Conservation (phyloP, 1,139 yeast species). For the Zygoascus sp. region DNA sequence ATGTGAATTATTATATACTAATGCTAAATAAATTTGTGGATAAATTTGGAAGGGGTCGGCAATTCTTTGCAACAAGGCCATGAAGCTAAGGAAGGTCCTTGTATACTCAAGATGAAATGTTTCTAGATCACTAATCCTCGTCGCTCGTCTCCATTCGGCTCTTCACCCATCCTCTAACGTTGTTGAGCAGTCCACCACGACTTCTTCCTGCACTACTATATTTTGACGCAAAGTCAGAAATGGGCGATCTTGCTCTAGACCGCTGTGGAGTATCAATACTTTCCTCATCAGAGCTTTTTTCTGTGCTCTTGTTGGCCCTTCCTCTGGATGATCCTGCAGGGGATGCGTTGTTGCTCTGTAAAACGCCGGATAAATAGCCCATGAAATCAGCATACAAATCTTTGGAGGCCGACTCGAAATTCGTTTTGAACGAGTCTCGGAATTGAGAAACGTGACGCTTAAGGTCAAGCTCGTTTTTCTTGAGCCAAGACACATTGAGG, state of each 20-base stretch:
- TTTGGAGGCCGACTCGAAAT: slow-evolving; percentile 61
- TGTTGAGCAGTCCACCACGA: slow-evolving; percentile 44
- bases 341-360: slow-evolving; percentile 17
- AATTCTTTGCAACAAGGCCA: no score
- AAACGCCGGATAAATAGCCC: slow-evolving; percentile 38
- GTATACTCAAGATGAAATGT: neutral
- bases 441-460: slow-evolving; percentile 86
- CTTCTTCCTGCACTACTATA: slow-evolving; percentile 51
- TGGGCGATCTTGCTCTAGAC: slow-evolving; percentile 43
- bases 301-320: neutral
- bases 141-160: slow-evolving; percentile 31
- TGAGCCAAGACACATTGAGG: slow-evolving; percentile 92
- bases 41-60: no score
- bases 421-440: slow-evolving; percentile 76
- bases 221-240: slow-evolving; percentile 59
- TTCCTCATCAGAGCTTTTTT: slow-evolving; percentile 7
- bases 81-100: no score
- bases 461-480: slow-evolving; percentile 91
- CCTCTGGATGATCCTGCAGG: slow-evolving; percentile 12
- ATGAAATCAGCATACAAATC: slow-evolving; percentile 79
- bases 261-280: slow-evolving; percentile 9
- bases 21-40: no score
- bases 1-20: no score
- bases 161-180: slow-evolving; percentile 67
- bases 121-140: neutral